Percentiles rank a stretch among this genome's conserved stretches.
These are phyloP conservation scores for Mucor mucedo DNA, from an alignment of 371 early-diverging fungal species.

Conservation along the genomic window DNA sequence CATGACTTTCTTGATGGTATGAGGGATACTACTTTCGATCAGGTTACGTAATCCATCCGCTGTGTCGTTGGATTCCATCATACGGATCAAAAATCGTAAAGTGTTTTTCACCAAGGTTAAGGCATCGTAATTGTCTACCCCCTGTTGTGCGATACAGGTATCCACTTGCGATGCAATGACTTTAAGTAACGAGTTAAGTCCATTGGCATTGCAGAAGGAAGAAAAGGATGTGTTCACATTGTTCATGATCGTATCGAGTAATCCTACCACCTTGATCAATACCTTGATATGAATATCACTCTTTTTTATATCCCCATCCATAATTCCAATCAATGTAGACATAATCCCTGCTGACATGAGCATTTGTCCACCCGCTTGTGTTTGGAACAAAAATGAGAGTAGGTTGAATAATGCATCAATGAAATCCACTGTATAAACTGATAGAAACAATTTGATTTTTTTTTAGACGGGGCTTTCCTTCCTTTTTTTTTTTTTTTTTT, in stretches of 20 bases:
- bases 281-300: constrained; percentile 3
- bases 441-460: constrained; percentile 35
- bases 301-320: constrained; percentile 26
- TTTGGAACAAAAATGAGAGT: constrained; percentile 73
- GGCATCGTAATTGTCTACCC: constrained; percentile 4
- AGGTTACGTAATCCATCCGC: constrained; percentile 91
- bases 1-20: constrained; percentile 73
- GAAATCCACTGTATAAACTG: constrained; percentile 70
- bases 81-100: constrained; percentile 89
- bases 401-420: constrained; percentile 82
- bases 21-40: constrained; percentile 87
- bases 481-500: constrained; percentile 38
- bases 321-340: constrained; percentile 67
- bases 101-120: constrained; percentile 73
- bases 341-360: constrained; percentile 92
- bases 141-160: constrained; percentile 30
- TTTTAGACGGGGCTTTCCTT: neutral
- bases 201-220: constrained; percentile 80
- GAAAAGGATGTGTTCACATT: constrained; percentile 74
- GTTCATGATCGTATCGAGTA: constrained; percentile 83
- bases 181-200: constrained; percentile 74
- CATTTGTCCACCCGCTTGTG: constrained; percentile 84
- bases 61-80: constrained; percentile 89
- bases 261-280: constrained; percentile 70
- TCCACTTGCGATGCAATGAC: constrained; percentile 74